These are phyloP conservation scores for Tylopilus rubrobrunneus DNA, from an alignment of 768 basidiomycete species.

Conservation along the genomic window DNA sequence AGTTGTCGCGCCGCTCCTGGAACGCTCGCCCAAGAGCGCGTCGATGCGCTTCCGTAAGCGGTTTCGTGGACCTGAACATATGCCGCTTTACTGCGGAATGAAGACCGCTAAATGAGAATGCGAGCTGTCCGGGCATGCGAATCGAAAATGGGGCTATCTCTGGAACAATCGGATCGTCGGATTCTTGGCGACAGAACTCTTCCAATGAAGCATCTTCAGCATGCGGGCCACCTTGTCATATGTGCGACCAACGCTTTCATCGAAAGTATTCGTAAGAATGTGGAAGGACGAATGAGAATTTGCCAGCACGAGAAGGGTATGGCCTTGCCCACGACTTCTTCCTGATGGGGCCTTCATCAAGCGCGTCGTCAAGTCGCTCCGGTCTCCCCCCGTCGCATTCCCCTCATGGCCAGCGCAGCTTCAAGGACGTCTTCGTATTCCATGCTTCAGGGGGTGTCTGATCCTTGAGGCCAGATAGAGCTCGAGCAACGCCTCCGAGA, in stretches of 20 bases:
- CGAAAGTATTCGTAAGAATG: slow-evolving; percentile 69
- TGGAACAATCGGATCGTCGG: slow-evolving; percentile 20
- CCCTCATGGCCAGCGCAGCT: too few relatives aligned
- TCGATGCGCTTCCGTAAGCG: slow-evolving; percentile 25
- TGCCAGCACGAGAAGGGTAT: slow-evolving; percentile 83
- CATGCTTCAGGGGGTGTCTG: too few relatives aligned
- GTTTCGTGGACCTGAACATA: slow-evolving; percentile 38
- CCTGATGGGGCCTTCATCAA: too few relatives aligned
- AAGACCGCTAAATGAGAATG: slow-evolving; percentile 79
- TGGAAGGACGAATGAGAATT: slow-evolving; percentile 53
- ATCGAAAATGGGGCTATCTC: slow-evolving; percentile 40
- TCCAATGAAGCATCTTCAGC: slow-evolving; percentile 74
- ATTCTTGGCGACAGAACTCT: slow-evolving; percentile 46
- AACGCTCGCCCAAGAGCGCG: slow-evolving; percentile 63
- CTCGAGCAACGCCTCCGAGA: too few relatives aligned
- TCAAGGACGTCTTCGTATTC: too few relatives aligned
- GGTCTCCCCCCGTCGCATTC: too few relatives aligned
- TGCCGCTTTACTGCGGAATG: slow-evolving; percentile 66
- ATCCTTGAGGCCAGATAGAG: too few relatives aligned
- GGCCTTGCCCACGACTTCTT: slow-evolving; percentile 41
- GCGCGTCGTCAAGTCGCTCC: too few relatives aligned
- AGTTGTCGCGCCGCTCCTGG: slow-evolving; percentile 69
- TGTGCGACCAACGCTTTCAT: slow-evolving; percentile 72
- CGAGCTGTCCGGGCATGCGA: slow-evolving; percentile 50
- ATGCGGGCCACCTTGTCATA: slow-evolving; percentile 82